A percentile compares a stretch with the other conserved stretches of the same genome.
phyloP scores from a whole-genome alignment of 352 stramenopile genomes.

The Plasmopara muralis region DNA sequence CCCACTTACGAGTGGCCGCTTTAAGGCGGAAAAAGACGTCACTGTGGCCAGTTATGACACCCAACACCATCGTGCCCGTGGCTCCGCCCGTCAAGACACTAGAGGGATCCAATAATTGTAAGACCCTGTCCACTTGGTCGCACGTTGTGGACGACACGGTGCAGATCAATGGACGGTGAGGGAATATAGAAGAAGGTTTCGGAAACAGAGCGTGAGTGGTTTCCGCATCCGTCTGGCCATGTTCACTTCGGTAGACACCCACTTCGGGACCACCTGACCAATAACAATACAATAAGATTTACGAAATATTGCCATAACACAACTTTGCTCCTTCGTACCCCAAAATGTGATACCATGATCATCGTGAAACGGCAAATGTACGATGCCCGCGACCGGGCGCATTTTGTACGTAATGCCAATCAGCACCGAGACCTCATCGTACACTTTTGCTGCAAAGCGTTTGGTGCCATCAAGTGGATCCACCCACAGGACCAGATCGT shows the following conservation, averaged over 20 bases:
- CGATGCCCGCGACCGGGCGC: constrained; percentile 56
- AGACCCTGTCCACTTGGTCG: constrained; percentile 35
- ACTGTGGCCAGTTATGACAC: constrained; percentile 49
- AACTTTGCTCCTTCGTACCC: constrained; percentile 24
- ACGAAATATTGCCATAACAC: not conserved
- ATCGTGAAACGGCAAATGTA: constrained; percentile 65
- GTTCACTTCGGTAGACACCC: constrained; percentile 42
- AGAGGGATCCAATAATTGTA: constrained; percentile 29
- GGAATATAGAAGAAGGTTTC: constrained; percentile 22
- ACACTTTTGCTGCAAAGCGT: constrained; percentile 65
- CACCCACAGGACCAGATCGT: constrained; percentile 68
- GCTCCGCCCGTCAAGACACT: constrained; percentile 44
- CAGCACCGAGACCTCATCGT: constrained; percentile 72
- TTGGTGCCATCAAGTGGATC: constrained; percentile 75
- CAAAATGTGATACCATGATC: constrained; percentile 51
- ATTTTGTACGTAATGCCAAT: constrained; percentile 64
- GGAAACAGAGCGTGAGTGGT: constrained; percentile 25
- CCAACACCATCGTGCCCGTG: constrained; percentile 68
- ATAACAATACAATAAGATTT: constrained; percentile 5
- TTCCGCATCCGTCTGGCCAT: constrained; percentile 20
- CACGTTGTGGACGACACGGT: constrained; percentile 58
- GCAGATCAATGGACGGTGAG: constrained; percentile 34
- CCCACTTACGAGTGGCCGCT: constrained; percentile 66
- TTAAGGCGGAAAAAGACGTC: constrained; percentile 70
- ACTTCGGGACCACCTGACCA: constrained; percentile 39